Conservation (phyloP, 169 alveolate genomes). For the Cryptosporidium baileyi region DNA sequence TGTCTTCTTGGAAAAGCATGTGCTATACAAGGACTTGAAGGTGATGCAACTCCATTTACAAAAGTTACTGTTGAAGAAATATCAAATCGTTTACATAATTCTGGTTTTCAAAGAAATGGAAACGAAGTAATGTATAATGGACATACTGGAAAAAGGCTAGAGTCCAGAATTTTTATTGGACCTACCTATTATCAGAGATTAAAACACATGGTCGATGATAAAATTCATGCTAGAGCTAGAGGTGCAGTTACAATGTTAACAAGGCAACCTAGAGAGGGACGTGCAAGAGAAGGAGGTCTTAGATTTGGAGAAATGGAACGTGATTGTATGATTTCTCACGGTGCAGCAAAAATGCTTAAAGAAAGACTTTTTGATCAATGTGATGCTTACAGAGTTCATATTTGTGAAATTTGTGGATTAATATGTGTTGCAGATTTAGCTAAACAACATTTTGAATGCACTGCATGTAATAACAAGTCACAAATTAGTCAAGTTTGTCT, state of each 20-base stretch:
- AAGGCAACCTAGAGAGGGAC: conserved; percentile 99
- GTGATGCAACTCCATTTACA: conserved; percentile 99
- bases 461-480: conserved; percentile 89
- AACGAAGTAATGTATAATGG: conserved; percentile 98
- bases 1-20: conserved; percentile 97
- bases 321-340: conserved; percentile 99
- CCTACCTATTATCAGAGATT: conserved; percentile 99
- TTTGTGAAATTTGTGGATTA: conserved; percentile 96
- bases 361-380: conserved; percentile 98
- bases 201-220: conserved; percentile 99
- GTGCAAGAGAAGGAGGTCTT: conserved; percentile 96
- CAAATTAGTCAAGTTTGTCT: conserved; percentile 92
- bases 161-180: conserved; percentile 96
- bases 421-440: conserved; percentile 93
- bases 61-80: conserved; percentile 96
- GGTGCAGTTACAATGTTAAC: conserved; percentile 99
- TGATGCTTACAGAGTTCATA: conserved; percentile 98
- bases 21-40: conserved; percentile 95
- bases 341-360: conserved; percentile 99
- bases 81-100: conserved; percentile 92
- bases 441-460: conserved; percentile 89
- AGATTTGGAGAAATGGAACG: conserved; percentile 99
- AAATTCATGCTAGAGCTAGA: conserved; percentile 98
- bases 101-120: conserved; percentile 97
- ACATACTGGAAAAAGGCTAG: conserved; percentile 92